Evolutionary conservation across 805 yeast species (phyloP), one percentile per base, ranked within the genome.

Genomic region (Ogataea nonfermentans): DNA sequence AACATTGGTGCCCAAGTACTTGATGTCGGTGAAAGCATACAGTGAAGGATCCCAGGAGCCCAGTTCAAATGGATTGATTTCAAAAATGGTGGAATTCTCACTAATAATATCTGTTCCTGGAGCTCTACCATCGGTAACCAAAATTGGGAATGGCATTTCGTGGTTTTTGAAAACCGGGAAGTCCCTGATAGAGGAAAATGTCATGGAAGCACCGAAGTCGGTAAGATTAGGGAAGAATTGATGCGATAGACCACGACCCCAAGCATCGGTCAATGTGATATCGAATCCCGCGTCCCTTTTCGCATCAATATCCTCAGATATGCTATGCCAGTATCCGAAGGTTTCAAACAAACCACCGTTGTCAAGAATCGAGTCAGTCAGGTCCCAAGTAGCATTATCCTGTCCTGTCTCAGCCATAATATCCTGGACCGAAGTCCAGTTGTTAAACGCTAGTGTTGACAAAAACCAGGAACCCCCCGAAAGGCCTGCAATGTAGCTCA

Each of bases 31-130:
- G 61, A 89, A 88, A 3, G 82, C 65, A 40, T 73, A 68, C 39
- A 85, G 62, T 1, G 82, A 67, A 10, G 87, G 84, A 56, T 89
- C 96, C 95, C 95, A 88, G 4, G 95, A 80, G 10, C 96, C 96
- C 55, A 88, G 63, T 56, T 82, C 85, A 52, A 67, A 81, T 10
- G 95, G 90, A 35, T 71, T 73, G 49, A 77, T 61, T 48, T 79
- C 78, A 47, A 80, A 76, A 37, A 71, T 73, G 1, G 95, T 85
- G 7, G 95, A 80, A 66, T 86, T 88, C 23, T 63, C 57, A 44
- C 74, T 70, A 35, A 84, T 65, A 34, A 83, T 70, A 4, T 46
- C 35, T 3, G 83, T 70, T 19, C 77, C 78, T 9, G 86, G 86
- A n/a, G 73, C 66, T 62, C 87, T 68, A 34, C 85, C 86, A 53